phyloP scores from a whole-genome alignment of 257 asterid genomes.

The Primulina eburnea region DNA sequence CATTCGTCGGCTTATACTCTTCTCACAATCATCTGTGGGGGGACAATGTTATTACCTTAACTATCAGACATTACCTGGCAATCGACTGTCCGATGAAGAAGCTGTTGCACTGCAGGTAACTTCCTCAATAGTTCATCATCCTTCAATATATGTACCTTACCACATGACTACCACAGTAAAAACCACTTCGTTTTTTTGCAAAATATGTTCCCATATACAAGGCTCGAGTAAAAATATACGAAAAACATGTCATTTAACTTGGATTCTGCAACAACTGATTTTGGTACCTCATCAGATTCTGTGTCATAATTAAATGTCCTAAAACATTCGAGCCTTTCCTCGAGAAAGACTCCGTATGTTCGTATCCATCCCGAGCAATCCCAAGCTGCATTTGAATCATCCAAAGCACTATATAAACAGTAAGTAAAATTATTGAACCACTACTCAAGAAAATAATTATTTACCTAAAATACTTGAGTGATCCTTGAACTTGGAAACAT shows the following conservation, averaged over 20 bases:
- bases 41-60: too few relatives aligned
- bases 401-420: conserved; percentile 12
- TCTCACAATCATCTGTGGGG: too few relatives aligned
- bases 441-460: not conserved
- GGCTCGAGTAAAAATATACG: too few relatives aligned
- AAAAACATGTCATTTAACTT: conserved; percentile 31
- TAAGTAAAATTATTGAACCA: too few relatives aligned
- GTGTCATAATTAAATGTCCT: too few relatives aligned
- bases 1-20: too few relatives aligned
- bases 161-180: conserved; percentile 33
- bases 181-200: not conserved
- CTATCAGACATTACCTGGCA: conserved; percentile 54
- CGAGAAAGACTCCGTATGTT: too few relatives aligned
- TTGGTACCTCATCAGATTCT: conserved; percentile 16
- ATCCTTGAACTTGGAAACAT: conserved; percentile 76
- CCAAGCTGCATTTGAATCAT: conserved; percentile 50
- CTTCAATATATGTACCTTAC: conserved; percentile 44
- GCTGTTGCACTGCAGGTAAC: conserved; percentile 78
- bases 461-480: conserved; percentile 77
- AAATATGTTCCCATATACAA: too few relatives aligned
- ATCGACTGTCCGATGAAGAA: conserved; percentile 64
- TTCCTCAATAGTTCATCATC: conserved; percentile 57
- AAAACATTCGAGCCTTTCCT: too few relatives aligned
- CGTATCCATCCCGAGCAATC: too few relatives aligned
- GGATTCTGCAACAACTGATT: conserved; percentile 38